These are phyloP conservation scores for Platanus orientalis DNA, from an alignment of 164 flowering plant species.

Conservation along the genomic window DNA sequence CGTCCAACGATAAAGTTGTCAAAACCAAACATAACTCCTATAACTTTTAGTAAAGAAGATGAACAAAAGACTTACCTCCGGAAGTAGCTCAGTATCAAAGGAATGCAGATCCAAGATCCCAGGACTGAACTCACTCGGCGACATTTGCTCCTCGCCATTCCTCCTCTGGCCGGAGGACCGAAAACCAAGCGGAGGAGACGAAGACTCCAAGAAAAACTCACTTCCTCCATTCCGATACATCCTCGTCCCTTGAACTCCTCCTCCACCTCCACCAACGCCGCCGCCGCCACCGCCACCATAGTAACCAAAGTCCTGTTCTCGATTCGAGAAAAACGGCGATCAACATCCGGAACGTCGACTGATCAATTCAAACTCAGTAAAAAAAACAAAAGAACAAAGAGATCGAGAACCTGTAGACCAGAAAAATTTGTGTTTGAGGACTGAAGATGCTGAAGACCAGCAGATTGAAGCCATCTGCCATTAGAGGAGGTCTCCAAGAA, in stretches of 20 bases:
- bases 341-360: background rate
- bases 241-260: conserved; percentile 39
- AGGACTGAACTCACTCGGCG: conserved; percentile 67
- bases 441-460: conserved; percentile 58
- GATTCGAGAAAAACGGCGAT: conserved; percentile 11
- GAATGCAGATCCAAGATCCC: conserved; percentile 95
- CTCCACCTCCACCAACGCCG: conserved; percentile 25
- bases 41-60: background rate
- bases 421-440: conserved; percentile 26
- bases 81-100: conserved; percentile 73
- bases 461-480: conserved; percentile 64
- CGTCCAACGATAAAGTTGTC: background rate
- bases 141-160: conserved; percentile 43
- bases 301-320: conserved; percentile 47
- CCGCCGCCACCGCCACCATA: conserved; percentile 24
- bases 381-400: background rate
- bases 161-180: conserved; percentile 42
- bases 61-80: conserved; percentile 46
- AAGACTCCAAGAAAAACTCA: conserved; percentile 57
- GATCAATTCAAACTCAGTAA: background rate
- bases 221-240: conserved; percentile 44
- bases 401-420: conserved; percentile 35
- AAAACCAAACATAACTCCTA: background rate
- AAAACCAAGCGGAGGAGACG: conserved; percentile 45
- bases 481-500: conserved; percentile 52